phyloP scores from a whole-genome alignment of 768 basidiomycete genomes.

The Cystofilobasidium bisporidii region DNA sequence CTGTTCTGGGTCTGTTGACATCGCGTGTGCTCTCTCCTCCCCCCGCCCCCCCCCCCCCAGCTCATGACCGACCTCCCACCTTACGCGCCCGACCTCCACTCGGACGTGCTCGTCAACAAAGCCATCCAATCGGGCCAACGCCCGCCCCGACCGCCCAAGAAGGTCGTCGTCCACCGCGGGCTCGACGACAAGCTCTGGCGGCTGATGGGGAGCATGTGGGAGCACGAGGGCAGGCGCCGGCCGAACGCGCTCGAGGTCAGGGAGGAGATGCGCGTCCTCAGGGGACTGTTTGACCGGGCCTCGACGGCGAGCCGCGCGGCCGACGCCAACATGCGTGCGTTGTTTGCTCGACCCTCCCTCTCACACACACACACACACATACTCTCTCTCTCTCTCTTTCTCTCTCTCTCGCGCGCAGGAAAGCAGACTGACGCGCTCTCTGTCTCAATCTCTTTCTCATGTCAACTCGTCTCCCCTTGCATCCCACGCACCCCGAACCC shows the following conservation, averaged over 20 bases:
- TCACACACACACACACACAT: no score
- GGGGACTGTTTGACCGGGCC: background rate
- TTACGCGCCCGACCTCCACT: background rate
- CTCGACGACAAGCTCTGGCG: background rate
- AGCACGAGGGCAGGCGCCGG: background rate
- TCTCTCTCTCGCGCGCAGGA: no score
- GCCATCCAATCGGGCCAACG: conserved; percentile 2
- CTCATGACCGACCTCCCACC: conserved; percentile 10
- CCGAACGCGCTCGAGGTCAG: background rate
- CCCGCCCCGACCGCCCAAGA: background rate
- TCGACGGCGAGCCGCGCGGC: background rate
- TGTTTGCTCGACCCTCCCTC: background rate
- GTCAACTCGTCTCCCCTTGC: no score
- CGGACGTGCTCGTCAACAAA: conserved; percentile 1
- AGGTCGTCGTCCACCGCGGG: background rate
- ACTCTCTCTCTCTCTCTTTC: background rate
- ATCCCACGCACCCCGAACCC: background rate
- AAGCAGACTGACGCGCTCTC: background rate
- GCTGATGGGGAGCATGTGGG: conserved; percentile 1
- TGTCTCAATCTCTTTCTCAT: background rate
- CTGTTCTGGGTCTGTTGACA: no score
- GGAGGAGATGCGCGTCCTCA: background rate
- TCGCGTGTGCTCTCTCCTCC: no score
- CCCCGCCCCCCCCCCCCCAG: no score
- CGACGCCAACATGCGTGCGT: background rate